Percentiles rank a stretch among this genome's conserved stretches.
These are phyloP conservation scores for Millerozyma miso DNA, from an alignment of 805 yeast genomes.

Conservation along the genomic window DNA sequence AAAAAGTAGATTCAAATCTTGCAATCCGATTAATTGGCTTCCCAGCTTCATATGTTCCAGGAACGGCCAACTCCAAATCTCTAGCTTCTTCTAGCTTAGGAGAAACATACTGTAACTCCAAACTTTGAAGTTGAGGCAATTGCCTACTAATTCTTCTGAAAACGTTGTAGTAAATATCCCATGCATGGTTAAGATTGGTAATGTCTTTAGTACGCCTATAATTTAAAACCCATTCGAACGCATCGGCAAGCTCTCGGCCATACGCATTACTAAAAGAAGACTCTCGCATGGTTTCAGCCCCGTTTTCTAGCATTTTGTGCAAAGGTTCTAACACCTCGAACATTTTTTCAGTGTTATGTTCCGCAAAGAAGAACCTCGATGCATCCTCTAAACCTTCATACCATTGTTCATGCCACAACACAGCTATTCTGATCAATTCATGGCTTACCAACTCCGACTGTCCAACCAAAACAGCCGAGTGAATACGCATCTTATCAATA, in stretches of 20 bases:
- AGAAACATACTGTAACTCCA: constrained; percentile 90
- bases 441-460: constrained; percentile 93
- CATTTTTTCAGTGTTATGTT: constrained; percentile 93
- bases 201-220: constrained; percentile 82
- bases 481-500: constrained; percentile 87
- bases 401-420: constrained; percentile 97
- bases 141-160: constrained; percentile 89
- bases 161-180: constrained; percentile 95
- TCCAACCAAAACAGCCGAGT: constrained; percentile 77
- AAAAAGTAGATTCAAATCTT: constrained; percentile 74
- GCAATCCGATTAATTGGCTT: constrained; percentile 69
- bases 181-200: constrained; percentile 89
- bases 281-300: constrained; percentile 91
- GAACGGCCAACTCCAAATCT: constrained; percentile 83
- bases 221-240: constrained; percentile 88
- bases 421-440: constrained; percentile 91
- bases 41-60: constrained; percentile 89
- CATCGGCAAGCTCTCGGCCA: constrained; percentile 89
- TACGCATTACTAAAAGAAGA: constrained; percentile 88
- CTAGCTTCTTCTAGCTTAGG: constrained; percentile 78
- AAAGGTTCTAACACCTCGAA: constrained; percentile 84
- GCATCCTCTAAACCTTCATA: constrained; percentile 97
- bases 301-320: constrained; percentile 76
- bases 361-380: constrained; percentile 87
- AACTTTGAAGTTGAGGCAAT: constrained; percentile 76